Percentiles rank a stretch among this genome's conserved stretches.
These are phyloP conservation scores for Pseudogymnoascus sp. DNA, from an alignment of 2,329 filamentous ascomycete species.

Conservation along the genomic window DNA sequence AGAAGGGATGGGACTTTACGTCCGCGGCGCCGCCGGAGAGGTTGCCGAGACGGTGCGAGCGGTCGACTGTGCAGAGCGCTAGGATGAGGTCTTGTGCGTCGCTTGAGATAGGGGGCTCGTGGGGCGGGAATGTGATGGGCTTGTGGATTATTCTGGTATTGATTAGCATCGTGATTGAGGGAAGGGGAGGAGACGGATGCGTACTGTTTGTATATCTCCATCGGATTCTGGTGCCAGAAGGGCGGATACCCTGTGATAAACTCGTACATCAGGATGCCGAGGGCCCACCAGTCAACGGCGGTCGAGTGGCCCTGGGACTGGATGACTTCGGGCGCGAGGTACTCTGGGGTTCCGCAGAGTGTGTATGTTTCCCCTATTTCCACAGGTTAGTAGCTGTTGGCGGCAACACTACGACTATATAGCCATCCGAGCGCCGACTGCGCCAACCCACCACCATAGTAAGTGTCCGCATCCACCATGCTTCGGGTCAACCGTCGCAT, in stretches of 20 bases:
- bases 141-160: slow-evolving; percentile 64
- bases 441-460: slow-evolving; percentile 8
- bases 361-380: slow-evolving; percentile 65
- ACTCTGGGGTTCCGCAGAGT: slow-evolving; percentile 75
- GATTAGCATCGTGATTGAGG: neutral
- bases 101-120: slow-evolving; percentile 54
- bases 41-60: slow-evolving; percentile 70
- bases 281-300: slow-evolving; percentile 81
- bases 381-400: neutral
- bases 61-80: slow-evolving; percentile 70
- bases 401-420: neutral
- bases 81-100: slow-evolving; percentile 69
- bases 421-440: neutral
- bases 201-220: slow-evolving; percentile 77
- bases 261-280: slow-evolving; percentile 77
- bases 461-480: slow-evolving; percentile 2
- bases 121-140: slow-evolving; percentile 66
- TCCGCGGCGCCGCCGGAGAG: slow-evolving; percentile 63
- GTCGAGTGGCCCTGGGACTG: slow-evolving; percentile 70
- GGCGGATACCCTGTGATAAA: slow-evolving; percentile 79
- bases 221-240: slow-evolving; percentile 80
- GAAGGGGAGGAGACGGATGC: slow-evolving; percentile 23
- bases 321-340: slow-evolving; percentile 77
- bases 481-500: slow-evolving; percentile 6
- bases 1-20: slow-evolving; percentile 72